phyloP scores from a whole-genome alignment of 805 yeast species.

The Zygoascus biomembranicola region DNA sequence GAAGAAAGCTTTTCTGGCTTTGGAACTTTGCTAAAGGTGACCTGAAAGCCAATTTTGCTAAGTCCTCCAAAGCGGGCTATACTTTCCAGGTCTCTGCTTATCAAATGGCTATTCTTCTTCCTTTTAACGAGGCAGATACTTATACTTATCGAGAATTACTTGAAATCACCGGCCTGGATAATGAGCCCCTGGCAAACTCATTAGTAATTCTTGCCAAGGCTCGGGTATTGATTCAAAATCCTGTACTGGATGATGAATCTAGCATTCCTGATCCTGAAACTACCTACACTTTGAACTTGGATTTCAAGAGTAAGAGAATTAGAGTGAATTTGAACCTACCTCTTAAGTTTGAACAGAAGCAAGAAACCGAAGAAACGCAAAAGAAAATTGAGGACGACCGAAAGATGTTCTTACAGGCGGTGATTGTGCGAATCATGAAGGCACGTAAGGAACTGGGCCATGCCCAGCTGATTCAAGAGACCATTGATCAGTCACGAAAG shows the following conservation, averaged over 20 bases:
- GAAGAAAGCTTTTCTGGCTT: conserved; percentile 88
- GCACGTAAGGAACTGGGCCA: conserved; percentile 77
- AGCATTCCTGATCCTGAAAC: conserved; percentile 46
- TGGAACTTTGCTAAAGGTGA: conserved; percentile 95
- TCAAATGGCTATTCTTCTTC: conserved; percentile 78
- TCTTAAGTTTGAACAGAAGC: conserved; percentile 50
- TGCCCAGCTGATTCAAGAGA: conserved; percentile 75
- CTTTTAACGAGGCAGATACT: conserved; percentile 65
- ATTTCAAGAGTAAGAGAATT: conserved; percentile 76
- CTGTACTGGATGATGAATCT: conserved; percentile 38
- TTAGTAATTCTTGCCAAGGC: conserved; percentile 72
- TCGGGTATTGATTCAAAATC: conserved; percentile 60
- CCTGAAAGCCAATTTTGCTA: conserved; percentile 73
- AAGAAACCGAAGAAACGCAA: conserved; percentile 64
- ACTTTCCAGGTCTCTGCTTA: conserved; percentile 70
- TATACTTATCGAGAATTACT: conserved; percentile 53
- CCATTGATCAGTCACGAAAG: conserved; percentile 71
- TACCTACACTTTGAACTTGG: conserved; percentile 59
- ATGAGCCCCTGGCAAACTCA: conserved; percentile 62
- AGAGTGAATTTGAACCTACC: conserved; percentile 67
- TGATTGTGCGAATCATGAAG: conserved; percentile 95
- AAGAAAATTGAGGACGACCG: conserved; percentile 82
- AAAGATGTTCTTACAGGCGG: conserved; percentile 78
- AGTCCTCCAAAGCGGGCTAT: conserved; percentile 53
- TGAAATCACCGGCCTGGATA: conserved; percentile 60